Percentiles rank a stretch among this genome's conserved stretches.
These are phyloP conservation scores for Aurantiochytrium sp. DNA, from an alignment of 108 stramenopile genomes.

Conservation along the genomic window DNA sequence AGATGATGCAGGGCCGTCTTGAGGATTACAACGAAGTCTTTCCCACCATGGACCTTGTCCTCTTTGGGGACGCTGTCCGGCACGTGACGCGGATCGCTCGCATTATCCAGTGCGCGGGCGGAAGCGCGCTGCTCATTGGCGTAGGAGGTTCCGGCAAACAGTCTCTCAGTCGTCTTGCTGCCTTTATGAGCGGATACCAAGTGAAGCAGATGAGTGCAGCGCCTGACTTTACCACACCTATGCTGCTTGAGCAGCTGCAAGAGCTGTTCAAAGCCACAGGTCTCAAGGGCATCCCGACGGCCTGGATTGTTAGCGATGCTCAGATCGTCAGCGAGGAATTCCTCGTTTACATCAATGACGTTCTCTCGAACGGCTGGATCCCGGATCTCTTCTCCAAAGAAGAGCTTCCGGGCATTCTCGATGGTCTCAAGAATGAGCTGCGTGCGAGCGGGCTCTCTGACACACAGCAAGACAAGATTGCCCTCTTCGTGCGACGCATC, in stretches of 20 bases:
- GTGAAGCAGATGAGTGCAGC: slow-evolving; percentile 67
- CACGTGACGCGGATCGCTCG: slow-evolving; percentile 72
- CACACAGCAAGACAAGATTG: slow-evolving; percentile 59
- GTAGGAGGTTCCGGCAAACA: slow-evolving; percentile 82
- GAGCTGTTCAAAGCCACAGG: slow-evolving; percentile 63
- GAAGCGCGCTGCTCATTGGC: slow-evolving; percentile 79
- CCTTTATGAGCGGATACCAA: slow-evolving; percentile 72
- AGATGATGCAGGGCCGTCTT: slow-evolving; percentile 49
- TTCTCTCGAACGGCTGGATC: slow-evolving; percentile 75
- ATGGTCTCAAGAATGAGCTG: slow-evolving; percentile 62
- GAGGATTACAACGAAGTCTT: slow-evolving; percentile 76
- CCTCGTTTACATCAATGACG: slow-evolving; percentile 79
- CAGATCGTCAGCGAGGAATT: slow-evolving; percentile 79
- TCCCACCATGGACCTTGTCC: slow-evolving; percentile 78
- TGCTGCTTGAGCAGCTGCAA: slow-evolving; percentile 69
- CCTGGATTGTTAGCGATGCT: slow-evolving; percentile 76
- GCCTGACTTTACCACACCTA: slow-evolving; percentile 61
- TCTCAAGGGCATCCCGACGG: slow-evolving; percentile 59
- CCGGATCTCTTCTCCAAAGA: slow-evolving; percentile 76
- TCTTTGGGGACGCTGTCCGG: slow-evolving; percentile 74
- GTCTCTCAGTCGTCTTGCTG: slow-evolving; percentile 67
- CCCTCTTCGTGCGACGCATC: slow-evolving; percentile 64
- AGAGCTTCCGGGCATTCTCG: slow-evolving; percentile 66
- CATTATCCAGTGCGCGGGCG: slow-evolving; percentile 71
- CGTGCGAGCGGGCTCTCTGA: slow-evolving; percentile 62